These are phyloP conservation scores for Rubia yunnanensis DNA, from an alignment of 257 asterid genomes.

Conservation along the genomic window DNA sequence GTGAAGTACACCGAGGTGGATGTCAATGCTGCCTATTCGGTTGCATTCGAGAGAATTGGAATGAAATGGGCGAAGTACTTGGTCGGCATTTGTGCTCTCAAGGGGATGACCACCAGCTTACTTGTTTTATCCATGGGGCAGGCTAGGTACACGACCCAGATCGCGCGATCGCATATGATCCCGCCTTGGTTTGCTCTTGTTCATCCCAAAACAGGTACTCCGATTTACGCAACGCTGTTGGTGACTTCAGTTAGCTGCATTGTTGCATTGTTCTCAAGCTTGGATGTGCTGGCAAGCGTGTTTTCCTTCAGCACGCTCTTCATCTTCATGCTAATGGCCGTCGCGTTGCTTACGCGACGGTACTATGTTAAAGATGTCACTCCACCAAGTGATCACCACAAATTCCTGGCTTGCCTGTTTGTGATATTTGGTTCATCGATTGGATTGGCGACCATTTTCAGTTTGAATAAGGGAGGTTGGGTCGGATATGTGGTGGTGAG, in stretches of 20 bases:
- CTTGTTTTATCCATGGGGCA: slow-evolving; percentile 96
- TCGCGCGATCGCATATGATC: slow-evolving; percentile 87
- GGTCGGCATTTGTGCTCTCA: slow-evolving; percentile 69
- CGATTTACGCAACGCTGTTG: slow-evolving; percentile 72
- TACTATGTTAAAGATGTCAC: slow-evolving; percentile 67
- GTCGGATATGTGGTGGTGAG: slow-evolving; percentile 35
- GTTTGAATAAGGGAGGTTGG: slow-evolving; percentile 29
- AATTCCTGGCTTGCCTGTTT: slow-evolving; percentile 34
- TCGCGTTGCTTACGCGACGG: slow-evolving; percentile 76
- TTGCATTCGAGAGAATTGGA: slow-evolving; percentile 60
- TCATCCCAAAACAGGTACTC: slow-evolving; percentile 84
- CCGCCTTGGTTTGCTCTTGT: slow-evolving; percentile 83
- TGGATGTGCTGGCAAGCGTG: slow-evolving; percentile 78
- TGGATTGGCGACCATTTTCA: slow-evolving; percentile 53
- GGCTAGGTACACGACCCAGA: slow-evolving; percentile 94
- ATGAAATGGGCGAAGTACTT: slow-evolving; percentile 85
- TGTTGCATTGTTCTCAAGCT: slow-evolving; percentile 71
- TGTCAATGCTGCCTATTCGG: slow-evolving; percentile 74
- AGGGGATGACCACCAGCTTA: slow-evolving; percentile 95
- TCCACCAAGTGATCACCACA: slow-evolving; percentile 31
- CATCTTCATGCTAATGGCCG: slow-evolving; percentile 97
- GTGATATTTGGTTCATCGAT: slow-evolving; percentile 52
- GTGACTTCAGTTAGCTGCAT: slow-evolving; percentile 62
- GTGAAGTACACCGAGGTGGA: slow-evolving; percentile 70
- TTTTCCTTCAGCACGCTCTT: slow-evolving; percentile 79